phyloP scores from a whole-genome alignment of 2,329 filamentous ascomycete genomes.

The Phoma herbarum region DNA sequence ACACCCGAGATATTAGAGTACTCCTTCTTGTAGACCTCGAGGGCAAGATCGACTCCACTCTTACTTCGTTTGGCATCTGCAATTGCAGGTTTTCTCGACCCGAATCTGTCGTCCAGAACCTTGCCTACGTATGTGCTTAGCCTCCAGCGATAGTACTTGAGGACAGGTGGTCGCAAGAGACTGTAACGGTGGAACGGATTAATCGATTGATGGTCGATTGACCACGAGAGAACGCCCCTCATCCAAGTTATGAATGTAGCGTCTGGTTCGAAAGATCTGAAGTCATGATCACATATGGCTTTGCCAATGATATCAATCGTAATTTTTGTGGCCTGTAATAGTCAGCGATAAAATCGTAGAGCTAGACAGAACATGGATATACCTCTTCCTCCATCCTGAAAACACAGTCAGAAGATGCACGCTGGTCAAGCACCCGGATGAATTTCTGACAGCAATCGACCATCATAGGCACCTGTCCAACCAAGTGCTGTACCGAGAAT shows the following conservation, averaged over 20 bases:
- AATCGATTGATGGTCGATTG: not conserved
- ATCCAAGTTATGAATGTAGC: slow-evolving; percentile 46
- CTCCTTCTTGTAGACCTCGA: not conserved
- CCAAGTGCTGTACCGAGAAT: slow-evolving; percentile 51
- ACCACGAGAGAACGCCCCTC: not conserved
- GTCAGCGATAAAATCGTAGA: not conserved
- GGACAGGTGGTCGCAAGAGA: not conserved
- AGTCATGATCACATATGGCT: slow-evolving; percentile 50
- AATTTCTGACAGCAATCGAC: slow-evolving; percentile 49
- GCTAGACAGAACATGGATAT: not conserved
- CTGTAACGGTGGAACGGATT: slow-evolving; percentile 5
- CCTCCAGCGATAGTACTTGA: not conserved
- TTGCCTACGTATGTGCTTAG: slow-evolving; percentile 1
- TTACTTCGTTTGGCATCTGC: not conserved
- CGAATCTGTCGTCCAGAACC: slow-evolving; percentile 1
- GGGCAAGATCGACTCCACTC: slow-evolving; percentile 4
- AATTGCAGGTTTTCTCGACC: not conserved
- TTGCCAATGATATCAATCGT: slow-evolving; percentile 56
- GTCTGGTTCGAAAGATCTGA: slow-evolving; percentile 46
- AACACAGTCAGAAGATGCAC: slow-evolving; percentile 47
- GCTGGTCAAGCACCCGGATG: slow-evolving; percentile 45
- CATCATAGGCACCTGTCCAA: slow-evolving; percentile 50
- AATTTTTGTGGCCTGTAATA: slow-evolving; percentile 44
- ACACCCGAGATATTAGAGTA: slow-evolving; percentile 7
- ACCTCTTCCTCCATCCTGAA: slow-evolving; percentile 53